Evolutionary conservation across 2,329 filamentous ascomycete genomes (phyloP), one percentile per base, ranked within the genome.

Genomic region (Penicillium concentricum): DNA sequence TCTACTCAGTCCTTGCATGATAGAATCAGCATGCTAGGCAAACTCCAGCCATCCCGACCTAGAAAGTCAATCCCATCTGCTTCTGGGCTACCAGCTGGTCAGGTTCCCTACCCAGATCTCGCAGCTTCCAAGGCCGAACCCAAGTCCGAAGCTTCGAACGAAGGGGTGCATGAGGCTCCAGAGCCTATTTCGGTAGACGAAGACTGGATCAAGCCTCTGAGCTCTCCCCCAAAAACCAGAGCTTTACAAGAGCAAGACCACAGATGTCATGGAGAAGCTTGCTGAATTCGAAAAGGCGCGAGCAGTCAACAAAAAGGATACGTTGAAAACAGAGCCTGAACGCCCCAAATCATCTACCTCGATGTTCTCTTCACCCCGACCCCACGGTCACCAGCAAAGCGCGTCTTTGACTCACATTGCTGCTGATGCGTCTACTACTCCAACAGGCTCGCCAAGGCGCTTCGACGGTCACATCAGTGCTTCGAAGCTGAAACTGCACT

Each of bases 1-100:
- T 95, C 94, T n/a, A 96, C 94, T 0, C 92, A 97, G 72, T 83
- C 90, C 42, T 80, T 99, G 16, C 92, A 96, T 63, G 93, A 97
- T 67, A 91, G 92, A 66, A 97, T 99, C 66, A 96, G 87, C 60
- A 84, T 87, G 81, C 80, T 89, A 38, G 83, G 83, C 35, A 80
- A 87, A 74, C 76, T 82, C 58, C 78, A 79, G 51, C 70, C 79
- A 64, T 69, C 75, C 37, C 70, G 78, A 44, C 71, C 74, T 7
- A 78, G 75, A 7, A 79, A 80, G 58, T 80, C 78, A 9, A 79
- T 79, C 41, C 71, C 76, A 22, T 65, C 75, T 4, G 65, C 64
- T 30, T 58, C 67, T 18, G 63, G 68, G 15, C 30, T 66, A n/a
- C 59, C 68, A 42, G 62, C 65, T 38, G 59, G 68, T 41, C 70